These are phyloP conservation scores for Jatropha multifida DNA, from an alignment of 441 rosid genomes.

Conservation along the genomic window DNA sequence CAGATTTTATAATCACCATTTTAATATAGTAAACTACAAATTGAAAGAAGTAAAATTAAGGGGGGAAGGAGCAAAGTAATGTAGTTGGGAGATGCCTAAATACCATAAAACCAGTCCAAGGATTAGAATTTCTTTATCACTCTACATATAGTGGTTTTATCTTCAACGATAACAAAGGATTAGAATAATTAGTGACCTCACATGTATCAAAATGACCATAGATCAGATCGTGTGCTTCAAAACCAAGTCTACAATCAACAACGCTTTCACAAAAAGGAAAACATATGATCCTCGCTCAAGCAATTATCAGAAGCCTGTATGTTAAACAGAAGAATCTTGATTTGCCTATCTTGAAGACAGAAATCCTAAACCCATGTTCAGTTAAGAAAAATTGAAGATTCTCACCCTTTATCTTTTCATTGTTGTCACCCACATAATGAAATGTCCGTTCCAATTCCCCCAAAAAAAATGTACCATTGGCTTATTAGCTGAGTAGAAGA, in stretches of 20 bases:
- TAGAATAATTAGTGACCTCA: too few species aligned
- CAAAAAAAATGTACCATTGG: too few species aligned
- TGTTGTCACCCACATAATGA: background rate
- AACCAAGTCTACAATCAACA: background rate
- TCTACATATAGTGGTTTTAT: background rate
- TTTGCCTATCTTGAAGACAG: background rate
- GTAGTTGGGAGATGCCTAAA: background rate
- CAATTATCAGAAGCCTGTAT: constrained; percentile 2
- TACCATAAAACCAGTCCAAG: background rate
- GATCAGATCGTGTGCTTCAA: background rate
- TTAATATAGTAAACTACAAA: background rate
- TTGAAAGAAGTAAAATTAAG: background rate
- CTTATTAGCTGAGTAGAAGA: background rate
- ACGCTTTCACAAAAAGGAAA: background rate
- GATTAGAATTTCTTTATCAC: background rate
- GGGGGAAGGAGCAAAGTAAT: background rate
- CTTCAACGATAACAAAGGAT: background rate
- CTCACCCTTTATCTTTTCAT: background rate
- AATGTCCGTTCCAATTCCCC: constrained; percentile 1
- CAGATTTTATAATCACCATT: background rate
- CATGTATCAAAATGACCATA: background rate
- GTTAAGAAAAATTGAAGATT: background rate
- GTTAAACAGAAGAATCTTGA: background rate
- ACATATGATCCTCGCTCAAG: background rate
- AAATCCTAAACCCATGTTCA: background rate